Evolutionary conservation across 2,329 filamentous ascomycete species (phyloP).

Genomic region (Botrytis medusae): DNA sequence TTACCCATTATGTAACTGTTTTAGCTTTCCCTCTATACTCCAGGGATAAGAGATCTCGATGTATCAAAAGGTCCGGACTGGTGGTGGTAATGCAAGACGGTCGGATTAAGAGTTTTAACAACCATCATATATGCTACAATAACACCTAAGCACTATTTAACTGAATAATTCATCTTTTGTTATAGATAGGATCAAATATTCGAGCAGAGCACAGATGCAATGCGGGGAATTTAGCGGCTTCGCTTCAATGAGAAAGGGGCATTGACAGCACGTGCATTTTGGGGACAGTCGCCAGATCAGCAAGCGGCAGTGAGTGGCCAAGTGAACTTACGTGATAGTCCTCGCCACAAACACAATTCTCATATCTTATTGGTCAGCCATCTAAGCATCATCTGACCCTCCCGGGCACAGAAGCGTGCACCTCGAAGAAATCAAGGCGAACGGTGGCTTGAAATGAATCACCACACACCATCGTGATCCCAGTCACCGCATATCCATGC

Average conservation of each 20-base stretch:
- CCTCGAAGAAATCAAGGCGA: conserved; percentile 10
- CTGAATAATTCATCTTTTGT: background rate
- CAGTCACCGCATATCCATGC: conserved; percentile 11
- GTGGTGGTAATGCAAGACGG: background rate
- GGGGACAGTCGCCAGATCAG: background rate
- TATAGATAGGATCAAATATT: background rate
- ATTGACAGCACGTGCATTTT: background rate
- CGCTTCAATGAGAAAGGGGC: background rate
- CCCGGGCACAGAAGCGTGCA: background rate
- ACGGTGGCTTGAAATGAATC: conserved; percentile 12
- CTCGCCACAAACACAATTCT: background rate
- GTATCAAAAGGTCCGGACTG: background rate
- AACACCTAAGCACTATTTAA: background rate
- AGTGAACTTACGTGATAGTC: background rate
- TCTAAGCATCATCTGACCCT: conserved; percentile 8
- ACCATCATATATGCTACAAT: background rate
- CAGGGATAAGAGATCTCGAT: background rate
- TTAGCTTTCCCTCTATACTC: background rate
- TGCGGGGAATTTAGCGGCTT: background rate
- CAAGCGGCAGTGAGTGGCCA: background rate
- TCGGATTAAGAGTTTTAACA: background rate
- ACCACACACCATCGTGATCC: background rate
- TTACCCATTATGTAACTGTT: background rate
- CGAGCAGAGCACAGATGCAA: background rate
- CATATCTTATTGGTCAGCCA: background rate